Base-by-base conservation (phyloP, 305 asterid species). In the Solanum aculeatissimum region DNA sequence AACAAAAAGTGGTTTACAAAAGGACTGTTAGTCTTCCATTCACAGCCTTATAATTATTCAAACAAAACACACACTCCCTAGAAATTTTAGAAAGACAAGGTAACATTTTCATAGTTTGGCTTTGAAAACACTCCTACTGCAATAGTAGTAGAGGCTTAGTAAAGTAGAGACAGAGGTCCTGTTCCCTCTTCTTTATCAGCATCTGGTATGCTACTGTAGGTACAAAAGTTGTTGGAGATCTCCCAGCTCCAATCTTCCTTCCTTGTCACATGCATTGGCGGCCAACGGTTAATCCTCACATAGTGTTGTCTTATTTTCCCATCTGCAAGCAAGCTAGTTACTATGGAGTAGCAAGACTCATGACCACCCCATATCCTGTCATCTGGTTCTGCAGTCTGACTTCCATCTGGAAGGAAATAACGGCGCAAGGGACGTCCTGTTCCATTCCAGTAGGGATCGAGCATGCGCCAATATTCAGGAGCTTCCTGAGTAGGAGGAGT, bases 291-390 rank as follows among this genome's bases (percentile, higher is more conserved):
- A 66, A 95, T 91, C 88, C 98, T 90, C 63, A 95, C 97, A 47
- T 94, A 94, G 88, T 95, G 97, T 55, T 90, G 90, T 47, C 98
- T 87, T 43, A 95, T 92, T 85, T 87, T 88, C 42, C 95, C 97
- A 60, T 89, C 90, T 10, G 87, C 87, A 19, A 92, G 83, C 53
- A 92, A 54, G 40, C 98, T 92, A 0, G 98, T 95, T 25, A 95
- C 97, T 18, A 91, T 84, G 54, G 92, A 89, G 90, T 89, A 94
- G 29, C 95, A 91, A 5, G 95, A 90, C 84, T 95, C 99, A 27
- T 95, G 98, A 21, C 98, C 98, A 6, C 98, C 98, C 98, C 97
- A 95, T 19, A 92, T 93, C 75, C 53, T 57, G 90, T 95, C 98
- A 53, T 81, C 90, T 7, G 90, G 85, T 83, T 90, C 98, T 0